Evolutionary conservation across 768 basidiomycete genomes (phyloP).

Genomic region (Peribolospora baueri): DNA sequence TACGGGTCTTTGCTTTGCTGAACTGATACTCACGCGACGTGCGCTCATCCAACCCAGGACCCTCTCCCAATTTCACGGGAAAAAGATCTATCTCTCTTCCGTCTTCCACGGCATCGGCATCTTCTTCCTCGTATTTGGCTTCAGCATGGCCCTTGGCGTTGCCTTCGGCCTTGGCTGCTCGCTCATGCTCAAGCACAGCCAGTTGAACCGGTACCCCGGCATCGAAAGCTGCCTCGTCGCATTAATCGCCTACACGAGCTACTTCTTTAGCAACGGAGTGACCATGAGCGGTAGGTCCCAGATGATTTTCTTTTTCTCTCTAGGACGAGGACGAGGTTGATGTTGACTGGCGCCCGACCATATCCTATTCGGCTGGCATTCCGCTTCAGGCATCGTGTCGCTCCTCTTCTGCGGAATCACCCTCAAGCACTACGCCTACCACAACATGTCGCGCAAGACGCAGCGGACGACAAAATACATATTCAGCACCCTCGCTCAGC

Average conservation of each 20-base stretch:
- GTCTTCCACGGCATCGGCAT: constrained; percentile 94
- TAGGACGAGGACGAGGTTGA: not conserved
- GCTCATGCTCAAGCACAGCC: constrained; percentile 79
- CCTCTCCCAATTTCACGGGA: constrained; percentile 72
- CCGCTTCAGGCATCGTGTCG: constrained; percentile 54
- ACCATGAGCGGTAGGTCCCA: constrained; percentile 30
- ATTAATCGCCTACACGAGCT: constrained; percentile 81
- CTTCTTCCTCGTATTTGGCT: constrained; percentile 81
- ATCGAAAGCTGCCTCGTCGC: constrained; percentile 95
- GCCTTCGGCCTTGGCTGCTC: constrained; percentile 74
- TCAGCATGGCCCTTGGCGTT: constrained; percentile 84
- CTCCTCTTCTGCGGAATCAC: constrained; percentile 97
- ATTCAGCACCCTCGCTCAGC: constrained; percentile 74
- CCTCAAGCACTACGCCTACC: constrained; percentile 98
- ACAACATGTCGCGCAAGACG: constrained; percentile 89
- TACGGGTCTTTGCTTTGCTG: not conserved
- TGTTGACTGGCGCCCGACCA: no score
- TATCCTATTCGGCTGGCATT: not conserved
- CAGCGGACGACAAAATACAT: constrained; percentile 88
- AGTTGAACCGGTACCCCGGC: constrained; percentile 40
- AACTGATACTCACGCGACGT: not conserved
- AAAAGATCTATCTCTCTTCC: constrained; percentile 53
- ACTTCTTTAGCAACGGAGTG: constrained; percentile 94
- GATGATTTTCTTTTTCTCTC: not conserved
- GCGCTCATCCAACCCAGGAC: constrained; percentile 31